These are phyloP conservation scores for Aspergillus ochraceus DNA, from an alignment of 2,329 filamentous ascomycete genomes.

Conservation along the genomic window DNA sequence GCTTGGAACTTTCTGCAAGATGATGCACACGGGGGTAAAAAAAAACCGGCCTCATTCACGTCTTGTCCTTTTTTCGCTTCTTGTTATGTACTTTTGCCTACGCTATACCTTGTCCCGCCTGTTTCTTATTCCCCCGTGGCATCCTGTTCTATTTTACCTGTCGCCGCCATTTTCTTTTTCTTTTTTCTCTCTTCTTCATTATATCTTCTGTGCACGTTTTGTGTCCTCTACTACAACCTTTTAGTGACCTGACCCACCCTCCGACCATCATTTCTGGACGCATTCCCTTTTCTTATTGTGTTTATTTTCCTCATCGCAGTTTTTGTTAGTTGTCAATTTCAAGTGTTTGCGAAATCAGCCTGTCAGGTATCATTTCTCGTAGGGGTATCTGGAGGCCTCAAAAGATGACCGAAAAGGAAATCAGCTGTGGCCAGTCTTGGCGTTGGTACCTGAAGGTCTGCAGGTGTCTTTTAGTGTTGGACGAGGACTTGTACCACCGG, in stretches of 20 bases:
- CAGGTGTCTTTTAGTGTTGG: not conserved
- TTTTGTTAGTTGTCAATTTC: constrained; percentile 24
- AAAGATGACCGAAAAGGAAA: not conserved
- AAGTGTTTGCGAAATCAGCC: constrained; percentile 18
- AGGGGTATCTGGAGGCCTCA: not conserved
- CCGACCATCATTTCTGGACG: constrained; percentile 25
- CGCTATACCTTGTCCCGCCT: constrained; percentile 35
- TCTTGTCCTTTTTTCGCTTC: constrained; percentile 33
- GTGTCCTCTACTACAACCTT: constrained; percentile 22
- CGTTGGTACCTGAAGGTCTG: not conserved
- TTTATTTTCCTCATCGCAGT: constrained; percentile 10
- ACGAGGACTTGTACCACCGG: too few relatives aligned
- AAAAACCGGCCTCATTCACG: constrained; percentile 12
- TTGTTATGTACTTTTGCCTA: constrained; percentile 43
- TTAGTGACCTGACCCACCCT: constrained; percentile 26
- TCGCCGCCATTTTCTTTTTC: constrained; percentile 17
- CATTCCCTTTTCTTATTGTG: constrained; percentile 15
- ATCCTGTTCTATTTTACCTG: constrained; percentile 18
- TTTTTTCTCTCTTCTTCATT: constrained; percentile 21
- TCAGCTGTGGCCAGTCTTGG: not conserved
- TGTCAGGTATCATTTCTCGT: too few relatives aligned
- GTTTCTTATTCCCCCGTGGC: constrained; percentile 27
- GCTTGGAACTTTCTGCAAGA: constrained; percentile 22
- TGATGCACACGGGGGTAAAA: constrained; percentile 23
- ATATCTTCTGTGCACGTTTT: constrained; percentile 19